These are phyloP conservation scores for Macadamia integrifolia DNA, from an alignment of 164 flowering plant genomes.

Conservation along the genomic window DNA sequence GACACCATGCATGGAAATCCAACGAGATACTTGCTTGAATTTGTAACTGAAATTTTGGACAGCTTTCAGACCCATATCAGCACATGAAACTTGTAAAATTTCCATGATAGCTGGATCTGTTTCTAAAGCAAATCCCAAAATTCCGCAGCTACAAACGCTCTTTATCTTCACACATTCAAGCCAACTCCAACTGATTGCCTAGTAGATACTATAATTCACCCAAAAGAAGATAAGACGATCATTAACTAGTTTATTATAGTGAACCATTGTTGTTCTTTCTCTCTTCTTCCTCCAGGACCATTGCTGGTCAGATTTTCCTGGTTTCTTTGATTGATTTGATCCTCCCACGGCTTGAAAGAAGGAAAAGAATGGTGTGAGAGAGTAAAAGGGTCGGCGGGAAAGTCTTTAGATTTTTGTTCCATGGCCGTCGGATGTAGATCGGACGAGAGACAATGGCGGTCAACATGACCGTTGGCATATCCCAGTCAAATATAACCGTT, in stretches of 20 bases:
- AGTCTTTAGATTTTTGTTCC: constrained; percentile 7
- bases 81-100: constrained; percentile 21
- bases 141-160: not conserved
- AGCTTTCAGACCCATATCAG: constrained; percentile 25
- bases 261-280: constrained; percentile 3
- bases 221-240: constrained; percentile 11
- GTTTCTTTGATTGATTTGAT: constrained; percentile 22
- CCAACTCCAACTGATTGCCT: not conserved
- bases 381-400: constrained; percentile 18
- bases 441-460: constrained; percentile 30
- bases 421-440: constrained; percentile 45
- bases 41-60: constrained; percentile 22
- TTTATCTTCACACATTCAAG: not conserved
- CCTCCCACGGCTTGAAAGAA: constrained; percentile 14
- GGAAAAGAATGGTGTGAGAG: not conserved
- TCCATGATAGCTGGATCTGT: constrained; percentile 21
- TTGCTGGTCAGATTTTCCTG: constrained; percentile 18
- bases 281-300: constrained; percentile 11
- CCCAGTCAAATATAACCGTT: too few relatives aligned
- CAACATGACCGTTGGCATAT: constrained; percentile 60
- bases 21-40: constrained; percentile 19
- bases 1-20: constrained; percentile 16
- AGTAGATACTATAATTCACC: not conserved
- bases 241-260: constrained; percentile 13
- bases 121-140: constrained; percentile 16